Evolutionary conservation across 164 flowering plant genomes (phyloP).

Genomic region (Cinnamomum chago): DNA sequence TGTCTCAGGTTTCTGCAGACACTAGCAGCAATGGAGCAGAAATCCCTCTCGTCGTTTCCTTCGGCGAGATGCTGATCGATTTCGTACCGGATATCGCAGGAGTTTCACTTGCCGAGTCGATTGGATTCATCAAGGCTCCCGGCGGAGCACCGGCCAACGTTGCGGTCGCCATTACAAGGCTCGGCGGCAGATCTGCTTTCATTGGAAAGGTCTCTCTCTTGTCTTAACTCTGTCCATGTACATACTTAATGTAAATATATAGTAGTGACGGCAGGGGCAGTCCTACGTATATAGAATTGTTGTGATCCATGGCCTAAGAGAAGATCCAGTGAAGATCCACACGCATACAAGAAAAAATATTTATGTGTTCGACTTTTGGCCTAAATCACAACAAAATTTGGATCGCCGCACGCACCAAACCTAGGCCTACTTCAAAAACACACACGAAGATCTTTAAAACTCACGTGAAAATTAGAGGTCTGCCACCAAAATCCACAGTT

Average conservation of each 20-base stretch:
- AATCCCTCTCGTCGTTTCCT: slow-evolving; percentile 30
- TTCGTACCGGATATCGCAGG: slow-evolving; percentile 63
- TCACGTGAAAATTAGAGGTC: too few relatives aligned
- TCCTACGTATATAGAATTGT: too few relatives aligned
- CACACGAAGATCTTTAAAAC: too few relatives aligned
- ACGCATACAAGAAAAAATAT: too few relatives aligned
- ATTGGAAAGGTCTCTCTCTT: slow-evolving; percentile 48
- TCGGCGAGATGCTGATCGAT: slow-evolving; percentile 31
- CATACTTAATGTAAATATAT: neutral
- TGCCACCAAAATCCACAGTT: too few relatives aligned
- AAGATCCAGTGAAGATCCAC: too few relatives aligned
- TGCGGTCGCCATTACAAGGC: slow-evolving; percentile 60
- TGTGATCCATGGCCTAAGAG: too few relatives aligned
- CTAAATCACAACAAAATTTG: too few relatives aligned
- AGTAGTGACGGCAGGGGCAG: too few relatives aligned
- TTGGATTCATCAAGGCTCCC: slow-evolving; percentile 65
- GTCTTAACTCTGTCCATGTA: neutral
- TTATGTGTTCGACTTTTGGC: too few relatives aligned
- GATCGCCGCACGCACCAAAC: too few relatives aligned
- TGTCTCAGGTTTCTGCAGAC: neutral
- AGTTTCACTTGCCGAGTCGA: slow-evolving; percentile 62
- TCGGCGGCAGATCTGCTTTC: slow-evolving; percentile 68
- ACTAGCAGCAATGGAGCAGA: slow-evolving; percentile 14
- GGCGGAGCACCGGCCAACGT: slow-evolving; percentile 90
- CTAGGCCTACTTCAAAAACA: too few relatives aligned